These are phyloP conservation scores for Podaxis sp. DNA, from an alignment of 768 basidiomycete species.

Conservation along the genomic window DNA sequence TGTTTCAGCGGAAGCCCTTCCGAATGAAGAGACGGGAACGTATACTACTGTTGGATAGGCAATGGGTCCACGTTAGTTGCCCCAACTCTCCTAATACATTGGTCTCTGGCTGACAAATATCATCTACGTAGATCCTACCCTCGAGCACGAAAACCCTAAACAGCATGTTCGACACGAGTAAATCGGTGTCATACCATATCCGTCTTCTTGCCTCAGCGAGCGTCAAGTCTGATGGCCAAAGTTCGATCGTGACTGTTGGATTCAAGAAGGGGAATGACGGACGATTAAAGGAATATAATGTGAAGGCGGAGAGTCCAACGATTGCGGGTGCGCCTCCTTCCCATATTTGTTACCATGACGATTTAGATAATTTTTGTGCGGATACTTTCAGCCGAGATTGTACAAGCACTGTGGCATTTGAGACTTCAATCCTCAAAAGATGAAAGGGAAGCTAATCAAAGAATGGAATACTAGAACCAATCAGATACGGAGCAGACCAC, in stretches of 20 bases:
- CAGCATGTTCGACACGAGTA: slow-evolving; percentile 5
- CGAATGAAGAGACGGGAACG: not conserved
- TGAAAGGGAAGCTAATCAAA: not conserved
- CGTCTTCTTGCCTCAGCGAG: not conserved
- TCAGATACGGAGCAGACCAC: not conserved
- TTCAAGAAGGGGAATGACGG: slow-evolving; percentile 3
- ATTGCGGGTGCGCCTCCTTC: not conserved
- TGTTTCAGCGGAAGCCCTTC: slow-evolving; percentile 6
- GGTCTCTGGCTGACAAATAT: not conserved
- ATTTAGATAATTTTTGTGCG: not conserved
- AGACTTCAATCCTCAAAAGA: not conserved
- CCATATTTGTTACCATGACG: not conserved
- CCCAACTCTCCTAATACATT: not conserved
- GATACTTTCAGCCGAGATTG: slow-evolving; percentile 1
- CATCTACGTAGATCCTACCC: slow-evolving; percentile 1
- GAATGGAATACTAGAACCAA: not conserved
- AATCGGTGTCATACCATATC: slow-evolving; percentile 5
- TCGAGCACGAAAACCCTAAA: slow-evolving; percentile 6
- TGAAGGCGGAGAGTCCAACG: not conserved
- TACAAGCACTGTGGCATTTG: not conserved
- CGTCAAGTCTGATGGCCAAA: not conserved
- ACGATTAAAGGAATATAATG: slow-evolving; percentile 1
- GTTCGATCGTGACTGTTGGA: not conserved
- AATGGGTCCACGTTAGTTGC: slow-evolving; percentile 7
- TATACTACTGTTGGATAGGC: slow-evolving; percentile 1